Evolutionary conservation across 148 eudicot genomes (phyloP), one percentile per base, ranked within the genome.

Genomic region (Cornus suecica): DNA sequence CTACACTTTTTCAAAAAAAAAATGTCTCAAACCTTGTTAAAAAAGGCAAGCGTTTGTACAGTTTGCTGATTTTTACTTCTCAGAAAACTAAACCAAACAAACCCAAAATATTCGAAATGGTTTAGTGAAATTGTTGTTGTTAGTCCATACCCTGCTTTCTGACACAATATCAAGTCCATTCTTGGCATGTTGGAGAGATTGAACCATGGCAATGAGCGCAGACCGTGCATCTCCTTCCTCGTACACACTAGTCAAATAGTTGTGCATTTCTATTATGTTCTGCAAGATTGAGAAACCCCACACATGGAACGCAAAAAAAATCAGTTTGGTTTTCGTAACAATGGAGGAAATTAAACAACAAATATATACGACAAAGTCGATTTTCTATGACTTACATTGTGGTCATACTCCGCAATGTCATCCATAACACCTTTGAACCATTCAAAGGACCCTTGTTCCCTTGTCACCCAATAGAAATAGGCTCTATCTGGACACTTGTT

Each of bases 181-280:
- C 84, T 96, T 96, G 61, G 98, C 99, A 75, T 91, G 99, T 81
- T 96, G 98, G 73, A 96, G 76, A 24, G 90, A 86, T 83, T 96
- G 99, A 23, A 96, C 98, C 99, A 88, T 91, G 26, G 88, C 87
- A 63, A 93, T 93, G 18, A 96, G 92, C 30, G 99, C 99, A 71
- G 99, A 96, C 74, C 99, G 84, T 54, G 97, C 99, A 90, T 96
- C 98, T 26, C 99, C 99, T 87, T 93, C 98, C 84, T 93, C 97
- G 41, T 93, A 96, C 74, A 96, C 93, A 80, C 99, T 91, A 25
- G 99, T 93, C 80, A 96, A 80, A 85, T 93, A 91, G 77, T 88
- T 96, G 67, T 96, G 98, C 99, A 93, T 91, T 86, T 96, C 99
- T 79, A 96, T 90, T 14, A 96, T 76, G 63, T 96, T 56, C 99